Percentiles rank a stretch among this genome's conserved stretches.
Conservation (phyloP, 2,329 filamentous ascomycete species). For the Aspergillus tubingensis region DNA sequence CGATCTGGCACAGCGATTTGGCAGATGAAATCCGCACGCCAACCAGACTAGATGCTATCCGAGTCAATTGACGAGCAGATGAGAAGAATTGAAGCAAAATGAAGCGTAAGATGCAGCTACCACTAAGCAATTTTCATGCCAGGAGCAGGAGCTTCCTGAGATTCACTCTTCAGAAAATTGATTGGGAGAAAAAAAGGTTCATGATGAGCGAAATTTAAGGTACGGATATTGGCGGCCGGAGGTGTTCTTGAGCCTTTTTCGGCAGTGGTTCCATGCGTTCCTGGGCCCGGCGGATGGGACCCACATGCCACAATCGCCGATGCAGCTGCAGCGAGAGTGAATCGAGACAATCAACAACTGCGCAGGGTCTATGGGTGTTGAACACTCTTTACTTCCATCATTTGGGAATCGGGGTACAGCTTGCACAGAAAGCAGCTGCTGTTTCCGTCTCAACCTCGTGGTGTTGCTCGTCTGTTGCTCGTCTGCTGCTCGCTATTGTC, state of each 20-base stretch:
- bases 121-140: background rate
- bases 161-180: background rate
- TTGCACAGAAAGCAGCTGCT: background rate
- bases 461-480: background rate
- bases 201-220: background rate
- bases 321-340: background rate
- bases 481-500: background rate
- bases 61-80: background rate
- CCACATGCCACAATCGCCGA: background rate
- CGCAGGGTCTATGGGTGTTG: background rate
- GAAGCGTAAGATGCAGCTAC: background rate
- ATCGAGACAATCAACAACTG: background rate
- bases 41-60: background rate
- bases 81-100: background rate
- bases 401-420: background rate
- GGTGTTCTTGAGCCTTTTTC: background rate
- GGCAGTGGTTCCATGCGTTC: background rate
- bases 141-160: background rate
- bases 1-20: background rate
- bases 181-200: background rate
- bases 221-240: background rate
- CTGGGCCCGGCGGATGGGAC: background rate
- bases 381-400: background rate
- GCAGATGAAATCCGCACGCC: background rate
- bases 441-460: background rate